These are phyloP conservation scores for Tulasnella sp. DNA, from an alignment of 768 basidiomycete species.

Conservation along the genomic window DNA sequence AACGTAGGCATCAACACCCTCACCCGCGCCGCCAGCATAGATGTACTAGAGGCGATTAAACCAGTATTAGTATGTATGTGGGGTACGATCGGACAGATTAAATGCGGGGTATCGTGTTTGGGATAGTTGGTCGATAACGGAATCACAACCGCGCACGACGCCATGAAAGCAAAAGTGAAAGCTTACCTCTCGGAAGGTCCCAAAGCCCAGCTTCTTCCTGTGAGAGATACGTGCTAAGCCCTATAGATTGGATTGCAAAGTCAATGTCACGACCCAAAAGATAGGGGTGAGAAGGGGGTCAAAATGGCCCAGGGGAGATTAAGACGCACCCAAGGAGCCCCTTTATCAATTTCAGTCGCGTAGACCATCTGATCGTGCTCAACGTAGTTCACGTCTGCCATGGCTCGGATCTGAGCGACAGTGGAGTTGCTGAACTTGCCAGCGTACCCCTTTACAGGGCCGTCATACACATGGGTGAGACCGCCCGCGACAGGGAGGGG, in stretches of 20 bases:
- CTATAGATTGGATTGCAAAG: slow-evolving; percentile 32
- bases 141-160: background rate
- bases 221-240: slow-evolving; percentile 95
- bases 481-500: slow-evolving; percentile 37
- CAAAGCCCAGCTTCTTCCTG: slow-evolving; percentile 57
- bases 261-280: background rate
- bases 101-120: no score
- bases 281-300: background rate
- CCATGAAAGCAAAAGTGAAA: background rate
- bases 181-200: slow-evolving; percentile 49
- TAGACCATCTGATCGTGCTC: slow-evolving; percentile 87
- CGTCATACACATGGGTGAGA: slow-evolving; percentile 60
- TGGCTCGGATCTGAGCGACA: slow-evolving; percentile 61
- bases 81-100: no score
- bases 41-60: slow-evolving; percentile 61
- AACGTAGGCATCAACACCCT: slow-evolving; percentile 78
- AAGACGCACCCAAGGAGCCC: slow-evolving; percentile 75
- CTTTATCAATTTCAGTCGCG: slow-evolving; percentile 37
- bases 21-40: slow-evolving; percentile 61
- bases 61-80: no score
- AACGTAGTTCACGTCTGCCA: slow-evolving; percentile 86
- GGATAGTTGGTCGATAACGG: slow-evolving; percentile 11
- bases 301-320: background rate
- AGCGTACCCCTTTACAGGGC: slow-evolving; percentile 63
- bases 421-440: slow-evolving; percentile 63